Base-by-base conservation (phyloP, 2,329 filamentous ascomycete genomes). In the Westerdykella aurantiaca region DNA sequence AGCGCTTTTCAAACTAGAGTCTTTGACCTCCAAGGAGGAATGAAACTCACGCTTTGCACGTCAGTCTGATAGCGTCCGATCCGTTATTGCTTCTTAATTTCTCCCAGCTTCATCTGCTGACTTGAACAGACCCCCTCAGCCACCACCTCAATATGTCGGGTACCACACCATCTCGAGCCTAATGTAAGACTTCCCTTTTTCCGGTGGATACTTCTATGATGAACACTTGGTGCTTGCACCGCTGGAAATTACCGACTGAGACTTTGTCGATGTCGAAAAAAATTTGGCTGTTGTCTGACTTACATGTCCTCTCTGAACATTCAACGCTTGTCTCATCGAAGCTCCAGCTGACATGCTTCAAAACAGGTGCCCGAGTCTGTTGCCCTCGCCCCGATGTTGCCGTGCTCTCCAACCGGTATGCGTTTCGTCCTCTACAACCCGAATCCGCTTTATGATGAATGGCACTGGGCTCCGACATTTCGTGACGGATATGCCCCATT, bases 401-500 rank as follows among this genome's bases (percentile, higher is more conserved):
- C 13, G 2, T 31, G 14, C 12, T 22, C 39, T 22, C 39, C 29
- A 42, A 10, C 34, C 55, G 67, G 60, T 66, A 60, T 47, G 54
- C 48, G 47, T 47, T 55, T 51, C 50, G 34, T 34, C 34, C 34
- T 48, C 45, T 13, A 34, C 38, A 29, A 38, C 31, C 33, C 37
- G 45, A 31, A 47, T 41, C 34, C 46, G 51, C 55, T 66, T 61
- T 57, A 81, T 87, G 86, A 91, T 89, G 86, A 88, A 86, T 77
- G 87, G 89, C 89, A 95, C 89, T 95, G 89, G 89, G 89, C 89
- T 91, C 89, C 85, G 88, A 94, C 70, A 74, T 72, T 71, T 75
- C 70, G 82, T 88, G 88, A 89, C 69, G 86, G 89, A 82, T 80
- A 85, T 81, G 88, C 88, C 87, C 64, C 72, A 79, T 86, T 87